Percentiles rank a stretch among this genome's conserved stretches.
Evolutionary conservation across 2,329 filamentous ascomycete species (phyloP).

Genomic region (Talaromyces marneffei): DNA sequence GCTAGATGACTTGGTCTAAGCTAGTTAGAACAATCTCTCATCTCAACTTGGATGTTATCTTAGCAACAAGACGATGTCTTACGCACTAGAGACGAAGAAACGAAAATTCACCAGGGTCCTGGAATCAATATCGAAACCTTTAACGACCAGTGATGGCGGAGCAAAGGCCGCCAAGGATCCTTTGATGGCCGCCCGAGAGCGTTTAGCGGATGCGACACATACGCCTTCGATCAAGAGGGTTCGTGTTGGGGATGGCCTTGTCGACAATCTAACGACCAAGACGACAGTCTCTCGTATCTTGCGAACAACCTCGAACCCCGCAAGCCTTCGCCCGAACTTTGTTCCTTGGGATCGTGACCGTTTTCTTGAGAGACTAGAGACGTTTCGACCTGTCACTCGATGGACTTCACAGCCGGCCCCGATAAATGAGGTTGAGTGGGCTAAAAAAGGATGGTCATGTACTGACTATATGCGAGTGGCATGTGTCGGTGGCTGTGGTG

Average conservation of each 20-base stretch:
- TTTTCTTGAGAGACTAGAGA: conserved; percentile 73
- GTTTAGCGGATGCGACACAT: conserved; percentile 19
- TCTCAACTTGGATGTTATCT: neutral
- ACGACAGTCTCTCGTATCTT: conserved; percentile 18
- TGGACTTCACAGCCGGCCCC: conserved; percentile 89
- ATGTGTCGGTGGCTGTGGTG: conserved; percentile 74
- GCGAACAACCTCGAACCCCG: conserved; percentile 27
- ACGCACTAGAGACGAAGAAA: conserved; percentile 43
- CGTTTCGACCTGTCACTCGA: conserved; percentile 82
- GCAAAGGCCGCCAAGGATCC: conserved; percentile 19
- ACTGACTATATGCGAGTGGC: conserved; percentile 75
- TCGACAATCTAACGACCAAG: conserved; percentile 12
- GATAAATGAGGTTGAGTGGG: conserved; percentile 89
- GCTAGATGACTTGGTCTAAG: neutral
- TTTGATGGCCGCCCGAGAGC: conserved; percentile 22
- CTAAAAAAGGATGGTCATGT: conserved; percentile 86
- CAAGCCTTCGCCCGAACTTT: conserved; percentile 58
- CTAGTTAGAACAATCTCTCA: neutral
- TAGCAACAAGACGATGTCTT: conserved; percentile 31
- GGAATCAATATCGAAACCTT: conserved; percentile 38
- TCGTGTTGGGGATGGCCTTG: conserved; percentile 24
- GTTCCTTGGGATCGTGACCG: conserved; percentile 78
- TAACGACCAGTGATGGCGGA: conserved; percentile 17
- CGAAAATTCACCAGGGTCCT: conserved; percentile 44
- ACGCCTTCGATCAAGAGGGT: conserved; percentile 30